These are phyloP conservation scores for Anaeromyces robustus DNA, from an alignment of 192 early-diverging fungal genomes.

Conservation along the genomic window DNA sequence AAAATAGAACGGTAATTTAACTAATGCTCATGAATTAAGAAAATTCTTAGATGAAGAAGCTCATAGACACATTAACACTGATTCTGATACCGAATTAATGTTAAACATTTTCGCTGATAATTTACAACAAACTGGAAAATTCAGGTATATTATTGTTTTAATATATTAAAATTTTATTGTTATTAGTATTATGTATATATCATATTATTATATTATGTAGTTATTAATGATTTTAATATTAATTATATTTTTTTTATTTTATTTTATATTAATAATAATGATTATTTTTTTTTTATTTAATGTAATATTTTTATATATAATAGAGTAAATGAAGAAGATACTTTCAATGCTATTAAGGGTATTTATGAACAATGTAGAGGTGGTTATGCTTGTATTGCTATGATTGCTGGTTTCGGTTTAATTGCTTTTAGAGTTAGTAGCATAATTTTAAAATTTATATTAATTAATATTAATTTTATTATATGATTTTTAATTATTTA, in stretches of 20 bases:
- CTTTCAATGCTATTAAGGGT: conserved; percentile 77
- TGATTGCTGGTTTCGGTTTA: conserved; percentile 97
- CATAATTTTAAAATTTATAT: too few species aligned
- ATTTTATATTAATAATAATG: too few species aligned
- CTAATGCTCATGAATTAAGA: conserved; percentile 79
- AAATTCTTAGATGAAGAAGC: conserved; percentile 83
- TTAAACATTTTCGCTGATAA: conserved; percentile 96
- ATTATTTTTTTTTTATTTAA: too few species aligned
- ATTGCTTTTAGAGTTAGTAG: conserved; percentile 50
- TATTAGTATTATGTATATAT: too few species aligned
- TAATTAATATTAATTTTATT: not conserved
- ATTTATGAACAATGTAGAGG: conserved; percentile 73
- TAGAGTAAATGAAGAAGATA: conserved; percentile 96
- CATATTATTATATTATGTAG: too few species aligned
- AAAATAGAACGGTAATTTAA: conserved; percentile 88
- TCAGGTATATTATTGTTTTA: too few species aligned
- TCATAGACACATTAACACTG: conserved; percentile 99
- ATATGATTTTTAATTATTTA: too few species aligned
- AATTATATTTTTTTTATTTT: too few species aligned
- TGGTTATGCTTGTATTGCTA: conserved; percentile 86
- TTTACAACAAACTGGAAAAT: conserved; percentile 93
- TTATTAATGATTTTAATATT: too few species aligned
- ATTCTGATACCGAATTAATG: conserved; percentile 96
- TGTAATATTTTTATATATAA: not conserved
- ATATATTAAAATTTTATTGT: too few species aligned